phyloP scores from a whole-genome alignment of 225 moss, liverwort and hornwort genomes.

The Pseudisothecium myosuroides region DNA sequence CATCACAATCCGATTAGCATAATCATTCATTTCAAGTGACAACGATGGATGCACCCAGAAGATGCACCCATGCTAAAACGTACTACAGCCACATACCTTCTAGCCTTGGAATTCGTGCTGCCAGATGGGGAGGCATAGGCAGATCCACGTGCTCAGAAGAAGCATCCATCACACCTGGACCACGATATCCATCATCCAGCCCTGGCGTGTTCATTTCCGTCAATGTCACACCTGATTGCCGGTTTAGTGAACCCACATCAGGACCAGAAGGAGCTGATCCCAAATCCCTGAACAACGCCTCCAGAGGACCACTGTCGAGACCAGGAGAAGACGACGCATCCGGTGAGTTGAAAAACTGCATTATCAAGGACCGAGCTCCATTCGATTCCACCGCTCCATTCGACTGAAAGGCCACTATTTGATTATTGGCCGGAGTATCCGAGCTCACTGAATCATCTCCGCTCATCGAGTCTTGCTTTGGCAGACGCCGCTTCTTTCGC shows the following conservation, averaged over 20 bases:
- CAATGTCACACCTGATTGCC: slow-evolving; percentile 61
- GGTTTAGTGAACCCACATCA: slow-evolving; percentile 36
- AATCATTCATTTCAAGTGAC: neutral
- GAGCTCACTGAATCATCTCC: slow-evolving; percentile 16
- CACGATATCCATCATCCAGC: neutral
- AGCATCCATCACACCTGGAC: slow-evolving; percentile 6
- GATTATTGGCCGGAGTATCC: slow-evolving; percentile 32
- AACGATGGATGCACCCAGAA: neutral
- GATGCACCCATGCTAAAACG: neutral
- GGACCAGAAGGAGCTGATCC: slow-evolving; percentile 38
- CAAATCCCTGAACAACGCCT: slow-evolving; percentile 63
- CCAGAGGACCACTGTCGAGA: slow-evolving; percentile 54
- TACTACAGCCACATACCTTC: slow-evolving; percentile 12
- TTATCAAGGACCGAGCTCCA: slow-evolving; percentile 62
- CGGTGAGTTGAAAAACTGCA: slow-evolving; percentile 61
- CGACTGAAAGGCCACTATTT: slow-evolving; percentile 74
- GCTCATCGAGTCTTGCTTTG: slow-evolving; percentile 55
- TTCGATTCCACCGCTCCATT: slow-evolving; percentile 29
- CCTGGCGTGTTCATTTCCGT: slow-evolving; percentile 58
- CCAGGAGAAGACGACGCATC: slow-evolving; percentile 21
- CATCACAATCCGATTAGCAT: neutral
- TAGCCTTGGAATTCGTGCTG: slow-evolving; percentile 27
- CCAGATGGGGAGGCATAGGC: slow-evolving; percentile 16
- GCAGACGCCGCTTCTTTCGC: slow-evolving; percentile 79
- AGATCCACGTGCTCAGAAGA: slow-evolving; percentile 2